Evolutionary conservation across 139 green algal species (phyloP).

Genomic region (Haematococcus lacustris): DNA sequence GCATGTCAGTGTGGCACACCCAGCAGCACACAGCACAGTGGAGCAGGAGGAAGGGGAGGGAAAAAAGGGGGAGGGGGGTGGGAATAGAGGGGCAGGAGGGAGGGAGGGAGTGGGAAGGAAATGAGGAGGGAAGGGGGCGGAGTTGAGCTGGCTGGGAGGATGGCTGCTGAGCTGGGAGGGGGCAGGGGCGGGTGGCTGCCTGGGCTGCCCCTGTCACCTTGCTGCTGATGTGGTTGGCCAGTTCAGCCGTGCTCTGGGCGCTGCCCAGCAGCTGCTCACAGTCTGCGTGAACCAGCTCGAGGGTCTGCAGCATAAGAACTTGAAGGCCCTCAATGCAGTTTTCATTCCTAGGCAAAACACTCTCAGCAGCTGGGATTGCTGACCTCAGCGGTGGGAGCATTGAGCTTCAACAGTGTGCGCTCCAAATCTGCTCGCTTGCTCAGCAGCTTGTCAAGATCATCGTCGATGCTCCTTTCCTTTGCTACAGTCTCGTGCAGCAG

Average conservation of each 20-base stretch:
- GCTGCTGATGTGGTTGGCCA: conserved; percentile 76
- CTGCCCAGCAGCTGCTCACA: conserved; percentile 59
- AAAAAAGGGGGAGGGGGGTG: too few species aligned
- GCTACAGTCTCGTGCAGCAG: conserved; percentile 72
- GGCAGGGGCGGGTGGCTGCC: too few species aligned
- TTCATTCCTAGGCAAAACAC: neutral
- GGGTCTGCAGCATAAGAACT: conserved; percentile 29
- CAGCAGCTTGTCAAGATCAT: conserved; percentile 58
- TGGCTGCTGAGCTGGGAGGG: too few species aligned
- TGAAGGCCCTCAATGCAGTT: neutral
- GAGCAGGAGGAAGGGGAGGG: neutral
- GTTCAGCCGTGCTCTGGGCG: conserved; percentile 55
- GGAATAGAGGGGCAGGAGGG: too few species aligned
- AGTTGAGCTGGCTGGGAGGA: too few species aligned
- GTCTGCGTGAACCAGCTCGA: conserved; percentile 70
- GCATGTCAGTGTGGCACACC: neutral
- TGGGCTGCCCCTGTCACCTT: conserved; percentile 71
- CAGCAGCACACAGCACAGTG: neutral
- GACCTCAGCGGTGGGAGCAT: conserved; percentile 55
- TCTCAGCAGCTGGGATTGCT: neutral
- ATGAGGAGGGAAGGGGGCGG: too few species aligned
- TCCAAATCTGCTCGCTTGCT: conserved; percentile 49
- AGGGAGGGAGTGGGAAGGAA: too few species aligned
- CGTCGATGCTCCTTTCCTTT: conserved; percentile 74
- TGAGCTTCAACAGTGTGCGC: conserved; percentile 45